A percentile compares a stretch with the other conserved stretches of the same genome.
These are phyloP conservation scores for Cytospora piceicola DNA, from an alignment of 2,329 filamentous ascomycete genomes.

Conservation along the genomic window DNA sequence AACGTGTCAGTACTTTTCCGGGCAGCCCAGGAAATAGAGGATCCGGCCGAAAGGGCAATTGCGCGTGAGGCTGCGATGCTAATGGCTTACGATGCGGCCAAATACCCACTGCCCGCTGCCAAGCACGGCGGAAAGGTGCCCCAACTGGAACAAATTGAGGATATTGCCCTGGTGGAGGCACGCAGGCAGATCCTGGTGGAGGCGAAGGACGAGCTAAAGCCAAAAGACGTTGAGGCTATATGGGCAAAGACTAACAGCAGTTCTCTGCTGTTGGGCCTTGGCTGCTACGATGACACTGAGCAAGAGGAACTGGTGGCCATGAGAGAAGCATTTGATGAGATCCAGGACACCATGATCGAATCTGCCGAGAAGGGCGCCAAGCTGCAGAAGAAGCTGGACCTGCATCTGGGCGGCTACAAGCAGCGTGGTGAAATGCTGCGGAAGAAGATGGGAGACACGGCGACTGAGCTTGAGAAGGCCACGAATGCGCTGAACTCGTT, in stretches of 20 bases:
- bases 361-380: conserved; percentile 82
- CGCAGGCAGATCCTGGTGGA: conserved; percentile 77
- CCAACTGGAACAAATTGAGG: conserved; percentile 67
- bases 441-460: conserved; percentile 77
- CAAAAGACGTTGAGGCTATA: conserved; percentile 55
- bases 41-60: conserved; percentile 71
- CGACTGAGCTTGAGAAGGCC: conserved; percentile 74
- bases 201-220: conserved; percentile 53
- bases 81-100: conserved; percentile 79
- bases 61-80: conserved; percentile 77
- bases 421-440: conserved; percentile 80
- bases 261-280: conserved; percentile 74
- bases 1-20: conserved; percentile 72
- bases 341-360: conserved; percentile 73
- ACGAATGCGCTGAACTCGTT: conserved; percentile 73
- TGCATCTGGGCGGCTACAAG: conserved; percentile 89
- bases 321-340: conserved; percentile 72
- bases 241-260: conserved; percentile 59
- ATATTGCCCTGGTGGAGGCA: conserved; percentile 73
- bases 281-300: conserved; percentile 78
- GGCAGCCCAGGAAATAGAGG: conserved; percentile 61
- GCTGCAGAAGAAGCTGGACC: conserved; percentile 87
- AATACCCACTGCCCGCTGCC: conserved; percentile 71
- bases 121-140: conserved; percentile 66
- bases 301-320: conserved; percentile 69